Conservation (phyloP, 1,284 basidiomycete genomes). For the Pyrrhoderma noxium region DNA sequence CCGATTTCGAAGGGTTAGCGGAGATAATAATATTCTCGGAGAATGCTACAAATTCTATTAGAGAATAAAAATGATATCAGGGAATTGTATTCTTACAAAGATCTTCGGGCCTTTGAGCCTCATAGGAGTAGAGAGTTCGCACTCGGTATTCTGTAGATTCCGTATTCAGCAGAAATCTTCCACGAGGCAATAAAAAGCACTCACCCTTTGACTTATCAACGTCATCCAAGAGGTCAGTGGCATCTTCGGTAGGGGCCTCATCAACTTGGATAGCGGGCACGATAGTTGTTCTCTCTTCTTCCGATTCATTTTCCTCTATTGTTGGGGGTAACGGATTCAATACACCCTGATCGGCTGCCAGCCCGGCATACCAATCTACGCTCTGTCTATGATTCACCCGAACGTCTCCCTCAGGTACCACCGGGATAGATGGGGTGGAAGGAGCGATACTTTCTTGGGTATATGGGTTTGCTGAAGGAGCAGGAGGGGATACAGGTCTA, state of each 20-base stretch:
- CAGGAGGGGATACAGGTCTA: constrained; percentile 36
- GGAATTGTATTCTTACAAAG: constrained; percentile 47
- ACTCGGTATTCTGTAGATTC: constrained; percentile 54
- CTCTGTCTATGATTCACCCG: constrained; percentile 61
- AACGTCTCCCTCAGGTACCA: constrained; percentile 25
- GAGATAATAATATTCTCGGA: constrained; percentile 72
- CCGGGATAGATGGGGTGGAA: constrained; percentile 19
- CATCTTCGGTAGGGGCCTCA: constrained; percentile 32
- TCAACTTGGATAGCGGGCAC: constrained; percentile 54
- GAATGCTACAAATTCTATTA: constrained; percentile 51
- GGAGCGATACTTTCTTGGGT: constrained; percentile 18
- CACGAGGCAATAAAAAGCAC: constrained; percentile 23
- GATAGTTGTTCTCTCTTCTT: constrained; percentile 28
- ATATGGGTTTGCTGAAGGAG: constrained; percentile 21
- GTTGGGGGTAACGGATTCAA: constrained; percentile 42
- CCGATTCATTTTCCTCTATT: constrained; percentile 49
- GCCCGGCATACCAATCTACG: constrained; percentile 86
- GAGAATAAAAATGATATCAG: not conserved
- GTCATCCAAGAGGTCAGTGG: constrained; percentile 59
- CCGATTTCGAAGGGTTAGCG: constrained; percentile 80
- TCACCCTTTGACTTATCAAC: constrained; percentile 65
- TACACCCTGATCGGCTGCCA: constrained; percentile 66
- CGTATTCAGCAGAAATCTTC: constrained; percentile 12
- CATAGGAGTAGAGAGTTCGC: constrained; percentile 76
- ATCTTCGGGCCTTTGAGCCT: constrained; percentile 82